Evolutionary conservation across 2,329 filamentous ascomycete species (phyloP), one percentile per base, ranked within the genome.

Genomic region (Cordyceps cicadae): DNA sequence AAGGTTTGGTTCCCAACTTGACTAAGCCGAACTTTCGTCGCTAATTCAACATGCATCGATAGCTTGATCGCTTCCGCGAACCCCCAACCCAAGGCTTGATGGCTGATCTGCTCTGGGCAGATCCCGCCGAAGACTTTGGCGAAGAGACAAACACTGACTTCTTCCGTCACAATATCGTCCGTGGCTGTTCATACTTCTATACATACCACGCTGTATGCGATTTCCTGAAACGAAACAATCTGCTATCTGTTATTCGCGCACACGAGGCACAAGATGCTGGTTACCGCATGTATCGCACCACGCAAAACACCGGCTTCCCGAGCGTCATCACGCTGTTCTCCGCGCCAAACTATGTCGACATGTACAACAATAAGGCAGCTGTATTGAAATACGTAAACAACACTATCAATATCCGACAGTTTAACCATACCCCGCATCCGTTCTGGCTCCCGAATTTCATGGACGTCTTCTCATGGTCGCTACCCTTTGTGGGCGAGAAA

Each of bases 281-380:
- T n/a, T 99, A 99, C 76, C 86, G 94, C 72, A 99, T 99, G 94
- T 99, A 99, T 76, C 86, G 94, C 67, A 99, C 97, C 83, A 99
- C 94, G 34, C 86, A 93, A 64, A 97, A 94, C 1, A 99, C 94
- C 21, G 94, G 94, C 3, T 99, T 99, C 78, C 94, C 94, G 19
- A 97, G 92, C 77, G 94, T 99, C 64, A 99, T 99, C 93, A 99
- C 94, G 66, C 97, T 99, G 69, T 99, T 99, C 82, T 97, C 93
- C 43, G 94, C 94, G 1, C 94, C 94, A 37, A 99, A 99, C 76
- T 99, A 99, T 72, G 85, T 99, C 64, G 94, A 99, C 70, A 92
- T 99, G 49, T 99, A 99, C 78, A 99, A 99, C 85, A 99, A 99
- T 83, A 99, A 99, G 81, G 94, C 94, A 1, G 94, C 94, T 0